phyloP scores from a whole-genome alignment of 169 alveolate genomes.

The Blepharisma undulans region DNA sequence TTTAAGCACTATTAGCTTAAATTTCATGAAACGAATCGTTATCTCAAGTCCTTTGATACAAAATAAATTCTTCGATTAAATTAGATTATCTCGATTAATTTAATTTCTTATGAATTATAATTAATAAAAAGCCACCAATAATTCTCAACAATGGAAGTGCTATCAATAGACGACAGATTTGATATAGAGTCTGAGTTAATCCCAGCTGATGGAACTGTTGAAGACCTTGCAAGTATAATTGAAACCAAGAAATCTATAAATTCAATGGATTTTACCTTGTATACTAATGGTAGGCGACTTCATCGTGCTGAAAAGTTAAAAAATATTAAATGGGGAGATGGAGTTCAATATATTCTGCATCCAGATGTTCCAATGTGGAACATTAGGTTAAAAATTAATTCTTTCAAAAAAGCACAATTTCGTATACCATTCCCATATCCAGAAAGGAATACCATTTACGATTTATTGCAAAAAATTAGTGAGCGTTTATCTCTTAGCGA shows the following conservation, averaged over 20 bases:
- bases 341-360: neutral
- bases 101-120: neutral
- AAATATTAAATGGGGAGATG: neutral
- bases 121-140: neutral
- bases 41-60: too few relatives aligned
- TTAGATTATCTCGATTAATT: too few relatives aligned
- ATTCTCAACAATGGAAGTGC: neutral
- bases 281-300: neutral
- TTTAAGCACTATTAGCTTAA: too few relatives aligned
- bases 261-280: neutral
- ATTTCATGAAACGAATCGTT: too few relatives aligned
- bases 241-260: neutral
- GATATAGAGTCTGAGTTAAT: neutral
- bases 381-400: too few relatives aligned
- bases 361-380: neutral
- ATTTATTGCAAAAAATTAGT: neutral
- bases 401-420: neutral
- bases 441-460: neutral
- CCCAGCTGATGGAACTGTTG: neutral
- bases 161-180: neutral
- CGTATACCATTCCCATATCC: neutral
- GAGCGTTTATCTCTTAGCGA: neutral
- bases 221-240: neutral
- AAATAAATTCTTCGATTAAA: too few relatives aligned
- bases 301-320: neutral